Conservation (phyloP, 306 rosid species). For the Clitoria ternatea region DNA sequence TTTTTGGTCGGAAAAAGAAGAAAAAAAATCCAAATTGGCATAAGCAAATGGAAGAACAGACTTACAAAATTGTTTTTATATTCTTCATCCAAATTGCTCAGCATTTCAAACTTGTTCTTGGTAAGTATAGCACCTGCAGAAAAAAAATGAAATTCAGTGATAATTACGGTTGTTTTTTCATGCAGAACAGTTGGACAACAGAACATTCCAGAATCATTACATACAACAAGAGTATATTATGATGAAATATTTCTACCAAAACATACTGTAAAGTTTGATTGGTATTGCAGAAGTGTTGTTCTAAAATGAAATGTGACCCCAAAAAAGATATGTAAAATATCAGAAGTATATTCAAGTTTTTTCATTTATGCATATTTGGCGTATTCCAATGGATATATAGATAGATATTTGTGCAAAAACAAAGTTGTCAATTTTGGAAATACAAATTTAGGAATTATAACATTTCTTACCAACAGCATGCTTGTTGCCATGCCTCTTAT, state of each 20-base stretch:
- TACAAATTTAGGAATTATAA: background rate
- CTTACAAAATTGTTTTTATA: constrained; percentile 53
- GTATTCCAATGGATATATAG: background rate
- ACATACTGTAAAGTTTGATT: background rate
- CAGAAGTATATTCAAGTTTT: background rate
- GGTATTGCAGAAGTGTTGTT: background rate
- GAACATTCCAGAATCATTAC: background rate
- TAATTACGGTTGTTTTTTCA: constrained; percentile 2
- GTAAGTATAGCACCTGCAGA: constrained; percentile 53
- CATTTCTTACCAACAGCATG: constrained; percentile 54
- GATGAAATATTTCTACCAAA: background rate
- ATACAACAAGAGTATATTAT: constrained; percentile 8
- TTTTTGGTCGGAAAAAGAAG: background rate
- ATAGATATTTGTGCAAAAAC: background rate
- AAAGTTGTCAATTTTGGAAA: constrained; percentile 14
- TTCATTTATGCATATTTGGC: background rate
- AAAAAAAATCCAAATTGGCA: background rate
- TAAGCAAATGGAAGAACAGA: constrained; percentile 6
- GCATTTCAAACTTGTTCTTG: constrained; percentile 56
- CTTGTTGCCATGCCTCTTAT: constrained; percentile 59
- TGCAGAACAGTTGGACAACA: constrained; percentile 18
- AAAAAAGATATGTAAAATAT: constrained; percentile 8
- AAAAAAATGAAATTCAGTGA: constrained; percentile 24
- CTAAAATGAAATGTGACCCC: background rate
- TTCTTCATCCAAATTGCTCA: constrained; percentile 63